Evolutionary conservation across 2,329 filamentous ascomycete genomes (phyloP).

Genomic region (Neocatenulostroma microsporum): DNA sequence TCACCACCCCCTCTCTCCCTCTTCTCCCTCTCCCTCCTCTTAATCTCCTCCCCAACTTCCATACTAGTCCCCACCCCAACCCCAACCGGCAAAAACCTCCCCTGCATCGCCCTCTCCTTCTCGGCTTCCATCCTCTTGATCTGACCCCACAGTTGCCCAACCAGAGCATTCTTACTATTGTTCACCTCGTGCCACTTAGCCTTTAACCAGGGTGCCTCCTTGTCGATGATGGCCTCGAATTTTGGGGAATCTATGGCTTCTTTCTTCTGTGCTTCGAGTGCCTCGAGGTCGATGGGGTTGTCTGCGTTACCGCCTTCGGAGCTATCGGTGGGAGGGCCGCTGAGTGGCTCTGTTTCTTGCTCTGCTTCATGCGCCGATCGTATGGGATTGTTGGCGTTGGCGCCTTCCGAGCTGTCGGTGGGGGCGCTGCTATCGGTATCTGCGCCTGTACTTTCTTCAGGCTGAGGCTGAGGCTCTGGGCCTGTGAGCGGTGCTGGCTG

Average conservation of each 20-base stretch:
- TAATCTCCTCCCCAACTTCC: background rate
- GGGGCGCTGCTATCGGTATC: background rate
- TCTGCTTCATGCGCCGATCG: background rate
- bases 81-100: background rate
- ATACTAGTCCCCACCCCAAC: no score
- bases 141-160: background rate
- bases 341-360: no score
- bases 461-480: background rate
- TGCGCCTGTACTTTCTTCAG: background rate
- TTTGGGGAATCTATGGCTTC: background rate
- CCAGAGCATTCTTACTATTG: background rate
- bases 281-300: background rate
- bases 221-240: background rate
- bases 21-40: background rate
- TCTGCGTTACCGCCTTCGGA: constrained; percentile 1
- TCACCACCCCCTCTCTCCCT: background rate
- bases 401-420: background rate
- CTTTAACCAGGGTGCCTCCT: background rate
- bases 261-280: background rate
- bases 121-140: background rate
- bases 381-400: background rate
- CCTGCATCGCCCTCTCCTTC: background rate
- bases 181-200: background rate
- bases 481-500: no score
- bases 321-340: no score